These are phyloP conservation scores for Hyphopichia buzzinii DNA, from an alignment of 1,139 yeast genomes.

Conservation along the genomic window DNA sequence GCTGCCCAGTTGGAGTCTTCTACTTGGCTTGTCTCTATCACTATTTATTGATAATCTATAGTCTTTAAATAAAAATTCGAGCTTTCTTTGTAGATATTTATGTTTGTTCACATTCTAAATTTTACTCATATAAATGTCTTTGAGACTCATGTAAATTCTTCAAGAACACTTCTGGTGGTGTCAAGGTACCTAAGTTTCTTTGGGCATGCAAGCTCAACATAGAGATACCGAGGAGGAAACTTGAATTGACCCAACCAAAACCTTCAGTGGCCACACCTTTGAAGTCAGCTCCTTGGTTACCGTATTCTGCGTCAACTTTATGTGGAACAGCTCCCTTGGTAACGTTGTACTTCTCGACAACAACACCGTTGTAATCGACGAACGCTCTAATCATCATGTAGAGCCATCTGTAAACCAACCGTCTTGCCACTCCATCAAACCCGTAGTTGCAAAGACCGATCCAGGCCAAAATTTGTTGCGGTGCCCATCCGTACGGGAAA, in stretches of 20 bases:
- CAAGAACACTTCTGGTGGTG: slow-evolving; percentile 75
- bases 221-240: slow-evolving; percentile 73
- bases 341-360: slow-evolving; percentile 94
- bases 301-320: slow-evolving; percentile 93
- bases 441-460: slow-evolving; percentile 78
- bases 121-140: slow-evolving; percentile 25
- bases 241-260: slow-evolving; percentile 95
- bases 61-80: no score
- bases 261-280: slow-evolving; percentile 97
- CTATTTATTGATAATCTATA: no score
- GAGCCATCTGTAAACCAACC: slow-evolving; percentile 85
- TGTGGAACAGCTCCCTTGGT: slow-evolving; percentile 83
- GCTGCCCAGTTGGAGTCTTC: no score
- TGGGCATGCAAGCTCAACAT: slow-evolving; percentile 66
- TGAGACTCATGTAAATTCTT: slow-evolving; percentile 47
- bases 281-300: slow-evolving; percentile 91
- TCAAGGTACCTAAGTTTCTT: slow-evolving; percentile 79
- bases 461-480: slow-evolving; percentile 96
- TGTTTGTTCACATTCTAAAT: no score
- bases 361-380: slow-evolving; percentile 92
- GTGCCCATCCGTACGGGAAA: slow-evolving; percentile 98
- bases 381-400: slow-evolving; percentile 88
- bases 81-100: no score
- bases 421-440: slow-evolving; percentile 58
- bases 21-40: no score